Base-by-base conservation (phyloP, 2,329 filamentous ascomycete genomes). In the Scleromitrula shiraiana region DNA sequence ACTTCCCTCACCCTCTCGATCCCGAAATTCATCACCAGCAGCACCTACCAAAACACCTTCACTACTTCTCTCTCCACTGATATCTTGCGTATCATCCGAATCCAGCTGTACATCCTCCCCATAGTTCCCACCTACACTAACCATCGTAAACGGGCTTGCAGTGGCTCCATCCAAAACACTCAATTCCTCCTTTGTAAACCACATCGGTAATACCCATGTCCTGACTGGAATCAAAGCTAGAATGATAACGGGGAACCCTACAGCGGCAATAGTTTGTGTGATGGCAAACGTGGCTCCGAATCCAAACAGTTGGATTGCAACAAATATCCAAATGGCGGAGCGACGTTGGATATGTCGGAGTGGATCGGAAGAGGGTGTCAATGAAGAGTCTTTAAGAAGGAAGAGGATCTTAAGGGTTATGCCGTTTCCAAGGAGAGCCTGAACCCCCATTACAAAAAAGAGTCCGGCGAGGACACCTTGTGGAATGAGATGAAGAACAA, bases 401-500 rank as follows among this genome's bases (percentile, higher is more conserved):
- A 86, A 90, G 19, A 88, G 63, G 7, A 90, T 63, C 65, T 90
- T 90, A 52, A 74, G 68, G 0, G 85, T 90, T 61, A 91, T 87
- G 19, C 85, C 85, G 62, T 91, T 91, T 20, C 69, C 82, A 61
- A 82, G 76, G 26, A 91, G 77, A 3, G 85, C 85, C 67, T 90
- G 83, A 51, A 87, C 74, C 35, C 85, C 86, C 86, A 91, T 90
- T 62, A 88, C 77, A 67, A 90, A 90, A 72, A 91, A 91, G 22
- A 91, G 74, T 0, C 86, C 86, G 0, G 85, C 86, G 47, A 91
- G 75, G 1, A 90, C 85, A 51, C 82, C 85, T 61, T 89, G 85
- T 0, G 86, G 87, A 55, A 91, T 86, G 8, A 88, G 75, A 59
- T 88, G 82, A 8, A 91, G 70, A 14, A 89, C 84, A 17, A 82